Base-by-base conservation (phyloP, 2,329 filamentous ascomycete species). In the Fusarium udum region DNA sequence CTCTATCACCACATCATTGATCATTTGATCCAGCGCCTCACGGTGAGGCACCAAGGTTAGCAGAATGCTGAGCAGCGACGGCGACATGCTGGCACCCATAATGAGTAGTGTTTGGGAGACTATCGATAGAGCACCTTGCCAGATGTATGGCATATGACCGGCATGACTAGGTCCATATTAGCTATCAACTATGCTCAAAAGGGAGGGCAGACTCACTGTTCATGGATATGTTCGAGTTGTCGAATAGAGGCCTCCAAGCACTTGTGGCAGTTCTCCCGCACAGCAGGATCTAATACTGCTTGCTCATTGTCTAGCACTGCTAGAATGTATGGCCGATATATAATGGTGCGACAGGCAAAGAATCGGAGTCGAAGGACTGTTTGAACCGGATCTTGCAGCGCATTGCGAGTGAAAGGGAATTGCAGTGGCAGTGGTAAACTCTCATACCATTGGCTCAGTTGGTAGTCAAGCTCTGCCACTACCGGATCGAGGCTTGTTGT, bases 361-460 rank as follows among this genome's bases (percentile, higher is more conserved):
- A 95, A 96, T 36, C 93, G 89, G 68, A 95, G 85, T 51, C 93
- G 88, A 55, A 96, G 84, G 13, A 95, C 93, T 1, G 92, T 94
- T 81, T 95, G 93, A 11, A 95, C 90, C 8, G 92, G 91, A 77
- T 94, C 92, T 63, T 90, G 87, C 32, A 94, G 84, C 57, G 91
- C 87, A 1, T 89, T 85, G 61, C 91, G 87, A 40, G 90, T 90
- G 78, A 94, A 92, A 3, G 93, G 92, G 74, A 96, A 96, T 76
- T 94, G 93, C 66, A 96, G 87, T 7, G 93, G 88, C 45, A 89
- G 80, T 10, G 93, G 93, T 48, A 96, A 85, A 73, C 89, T 92
- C 77, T 95, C 93, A 79, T 95, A 95, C 93, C 93, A 96, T 79
- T 95, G 93, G 10, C 91, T 92, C 56, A 96, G 84, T 81, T 96